phyloP scores from a whole-genome alignment of 1,139 yeast species.

The Magnusiomyces paraingens region DNA sequence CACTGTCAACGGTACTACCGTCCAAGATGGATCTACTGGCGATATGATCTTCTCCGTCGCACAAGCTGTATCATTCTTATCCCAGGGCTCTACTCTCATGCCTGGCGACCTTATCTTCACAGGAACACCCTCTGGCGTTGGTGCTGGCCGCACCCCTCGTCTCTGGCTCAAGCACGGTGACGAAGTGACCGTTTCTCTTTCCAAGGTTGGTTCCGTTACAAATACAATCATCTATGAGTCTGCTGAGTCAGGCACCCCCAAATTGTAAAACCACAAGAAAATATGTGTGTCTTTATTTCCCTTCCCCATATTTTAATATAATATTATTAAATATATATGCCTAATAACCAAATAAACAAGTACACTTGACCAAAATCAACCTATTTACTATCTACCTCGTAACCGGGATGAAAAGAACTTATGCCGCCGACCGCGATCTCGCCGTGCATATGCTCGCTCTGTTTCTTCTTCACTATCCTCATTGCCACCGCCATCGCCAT shows the following conservation, averaged over 20 bases:
- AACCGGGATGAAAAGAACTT: no score
- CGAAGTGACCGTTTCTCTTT: slow-evolving; percentile 39
- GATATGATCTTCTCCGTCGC: slow-evolving; percentile 47
- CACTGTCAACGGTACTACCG: slow-evolving; percentile 39
- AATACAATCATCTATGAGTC: slow-evolving; percentile 36
- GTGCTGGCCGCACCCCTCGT: slow-evolving; percentile 40
- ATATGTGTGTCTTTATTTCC: background rate
- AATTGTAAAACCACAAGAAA: slow-evolving; percentile 5
- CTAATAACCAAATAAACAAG: background rate
- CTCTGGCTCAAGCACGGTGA: slow-evolving; percentile 44
- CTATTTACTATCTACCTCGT: background rate
- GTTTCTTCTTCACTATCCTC: background rate
- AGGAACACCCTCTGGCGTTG: slow-evolving; percentile 53
- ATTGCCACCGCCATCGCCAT: background rate
- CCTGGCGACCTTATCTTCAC: slow-evolving; percentile 48
- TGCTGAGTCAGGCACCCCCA: slow-evolving; percentile 7
- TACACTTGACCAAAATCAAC: background rate
- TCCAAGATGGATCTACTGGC: slow-evolving; percentile 42
- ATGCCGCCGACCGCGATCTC: no score
- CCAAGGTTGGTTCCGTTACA: slow-evolving; percentile 40
- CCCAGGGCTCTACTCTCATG: slow-evolving; percentile 45
- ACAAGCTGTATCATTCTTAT: slow-evolving; percentile 42
- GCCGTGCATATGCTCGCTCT: background rate
- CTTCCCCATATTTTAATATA: background rate
- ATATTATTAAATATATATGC: background rate